A percentile compares a stretch with the other conserved stretches of the same genome.
Conservation (phyloP, 2,329 filamentous ascomycete genomes). For the Raffaelea deltoideospora region DNA sequence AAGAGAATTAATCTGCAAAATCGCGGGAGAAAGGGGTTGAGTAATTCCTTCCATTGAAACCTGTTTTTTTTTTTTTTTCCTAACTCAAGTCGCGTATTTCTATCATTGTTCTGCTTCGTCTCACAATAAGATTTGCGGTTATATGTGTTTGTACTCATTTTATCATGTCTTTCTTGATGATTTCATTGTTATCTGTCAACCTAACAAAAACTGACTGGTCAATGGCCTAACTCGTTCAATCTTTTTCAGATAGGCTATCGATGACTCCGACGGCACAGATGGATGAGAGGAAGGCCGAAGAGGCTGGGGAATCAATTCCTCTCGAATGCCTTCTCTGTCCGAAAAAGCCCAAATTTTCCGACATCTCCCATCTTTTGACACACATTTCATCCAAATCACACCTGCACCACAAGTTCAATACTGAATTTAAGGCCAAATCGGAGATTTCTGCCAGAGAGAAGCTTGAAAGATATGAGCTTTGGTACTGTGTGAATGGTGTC, state of each 20-base stretch:
- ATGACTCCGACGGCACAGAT: slow-evolving; percentile 22
- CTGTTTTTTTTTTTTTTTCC: no score
- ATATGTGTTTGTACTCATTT: not conserved
- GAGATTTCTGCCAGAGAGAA: slow-evolving; percentile 48
- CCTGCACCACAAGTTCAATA: slow-evolving; percentile 67
- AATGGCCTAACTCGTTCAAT: not conserved
- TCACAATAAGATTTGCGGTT: no score
- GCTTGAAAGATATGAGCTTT: slow-evolving; percentile 57
- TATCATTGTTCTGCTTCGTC: no score
- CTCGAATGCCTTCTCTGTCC: slow-evolving; percentile 75
- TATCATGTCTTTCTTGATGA: not conserved
- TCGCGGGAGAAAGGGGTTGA: no score
- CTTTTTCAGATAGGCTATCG: slow-evolving; percentile 4
- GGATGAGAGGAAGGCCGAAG: slow-evolving; percentile 5
- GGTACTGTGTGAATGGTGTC: slow-evolving; percentile 61
- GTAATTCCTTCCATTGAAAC: no score
- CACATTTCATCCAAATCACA: slow-evolving; percentile 91
- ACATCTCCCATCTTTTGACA: slow-evolving; percentile 81
- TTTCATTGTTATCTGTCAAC: not conserved
- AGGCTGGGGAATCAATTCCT: slow-evolving; percentile 31
- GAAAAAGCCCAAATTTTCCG: slow-evolving; percentile 66
- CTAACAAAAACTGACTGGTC: no score
- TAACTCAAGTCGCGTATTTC: no score
- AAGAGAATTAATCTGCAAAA: no score
- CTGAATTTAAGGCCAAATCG: slow-evolving; percentile 54